These are phyloP conservation scores for Tilletiopsis washingtonensis DNA, from an alignment of 1,284 basidiomycete species.

Conservation along the genomic window DNA sequence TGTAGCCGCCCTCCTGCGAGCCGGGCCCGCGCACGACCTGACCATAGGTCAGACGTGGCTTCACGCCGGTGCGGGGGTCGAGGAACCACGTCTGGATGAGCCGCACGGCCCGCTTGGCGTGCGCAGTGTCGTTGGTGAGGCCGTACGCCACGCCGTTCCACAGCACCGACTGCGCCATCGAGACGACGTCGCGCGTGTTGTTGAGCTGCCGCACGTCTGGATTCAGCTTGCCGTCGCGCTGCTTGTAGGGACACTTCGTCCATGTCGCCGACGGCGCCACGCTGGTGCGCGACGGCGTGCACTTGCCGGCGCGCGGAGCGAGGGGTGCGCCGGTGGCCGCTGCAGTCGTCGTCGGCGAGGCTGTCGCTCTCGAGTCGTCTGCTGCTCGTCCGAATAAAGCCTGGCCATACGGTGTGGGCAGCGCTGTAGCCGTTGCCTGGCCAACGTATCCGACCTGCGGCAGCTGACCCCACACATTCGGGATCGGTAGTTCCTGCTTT, in stretches of 20 bases:
- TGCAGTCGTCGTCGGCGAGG: neutral
- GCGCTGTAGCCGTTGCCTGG: too few relatives aligned
- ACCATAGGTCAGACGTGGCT: conserved; percentile 62
- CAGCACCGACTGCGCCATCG: conserved; percentile 57
- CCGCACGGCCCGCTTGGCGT: conserved; percentile 17
- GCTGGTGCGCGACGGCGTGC: conserved; percentile 4
- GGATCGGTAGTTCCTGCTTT: too few relatives aligned
- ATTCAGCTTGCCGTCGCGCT: conserved; percentile 59
- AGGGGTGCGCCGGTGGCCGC: neutral
- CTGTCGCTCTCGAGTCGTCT: neutral
- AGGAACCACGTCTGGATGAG: conserved; percentile 60
- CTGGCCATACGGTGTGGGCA: too few relatives aligned
- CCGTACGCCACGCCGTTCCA: conserved; percentile 59
- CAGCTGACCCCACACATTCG: too few relatives aligned
- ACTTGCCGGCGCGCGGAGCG: neutral
- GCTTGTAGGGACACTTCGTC: conserved; percentile 57
- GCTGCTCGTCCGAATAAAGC: too few relatives aligned
- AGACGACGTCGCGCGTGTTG: conserved; percentile 55
- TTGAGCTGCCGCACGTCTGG: conserved; percentile 58
- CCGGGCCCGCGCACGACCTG: conserved; percentile 63
- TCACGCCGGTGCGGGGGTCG: conserved; percentile 57
- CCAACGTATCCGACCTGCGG: too few relatives aligned
- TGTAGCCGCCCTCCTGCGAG: conserved; percentile 49
- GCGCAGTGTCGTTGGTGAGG: conserved; percentile 49
- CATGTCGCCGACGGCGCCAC: conserved; percentile 45